Percentiles rank a stretch among this genome's conserved stretches.
These are phyloP conservation scores for Puccinia horiana DNA, from an alignment of 1,284 basidiomycete species.

Conservation along the genomic window DNA sequence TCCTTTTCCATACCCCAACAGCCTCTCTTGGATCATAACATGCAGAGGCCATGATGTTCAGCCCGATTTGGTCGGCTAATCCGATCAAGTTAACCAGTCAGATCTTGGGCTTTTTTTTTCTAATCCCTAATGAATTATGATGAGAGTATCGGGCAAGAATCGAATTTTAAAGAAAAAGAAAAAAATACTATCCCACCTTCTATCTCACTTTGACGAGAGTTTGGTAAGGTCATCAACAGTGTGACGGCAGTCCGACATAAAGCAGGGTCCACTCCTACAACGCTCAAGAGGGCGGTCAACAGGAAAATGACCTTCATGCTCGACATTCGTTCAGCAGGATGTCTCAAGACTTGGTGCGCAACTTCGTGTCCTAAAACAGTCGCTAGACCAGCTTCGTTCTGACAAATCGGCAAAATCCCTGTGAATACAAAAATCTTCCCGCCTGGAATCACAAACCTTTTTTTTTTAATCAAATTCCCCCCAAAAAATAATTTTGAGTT, in stretches of 20 bases:
- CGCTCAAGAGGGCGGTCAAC: slow-evolving; percentile 49
- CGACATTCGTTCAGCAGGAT: slow-evolving; percentile 57
- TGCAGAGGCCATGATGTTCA: slow-evolving; percentile 55
- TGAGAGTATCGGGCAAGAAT: neutral
- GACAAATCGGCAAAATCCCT: slow-evolving; percentile 49
- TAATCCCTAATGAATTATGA: too few relatives aligned
- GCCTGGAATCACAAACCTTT: slow-evolving; percentile 54
- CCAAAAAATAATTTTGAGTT: too few relatives aligned
- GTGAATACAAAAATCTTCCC: slow-evolving; percentile 56
- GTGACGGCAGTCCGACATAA: slow-evolving; percentile 52
- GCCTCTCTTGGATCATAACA: slow-evolving; percentile 53
- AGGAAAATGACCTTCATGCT: slow-evolving; percentile 54
- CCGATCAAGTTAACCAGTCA: neutral
- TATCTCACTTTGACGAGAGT: slow-evolving; percentile 55
- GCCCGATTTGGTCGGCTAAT: slow-evolving; percentile 51
- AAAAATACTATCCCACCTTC: slow-evolving; percentile 52
- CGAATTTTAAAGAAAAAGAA: slow-evolving; percentile 29
- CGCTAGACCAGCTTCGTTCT: slow-evolving; percentile 56
- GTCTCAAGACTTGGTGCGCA: slow-evolving; percentile 57
- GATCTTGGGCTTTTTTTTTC: too few relatives aligned
- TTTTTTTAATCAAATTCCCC: neutral
- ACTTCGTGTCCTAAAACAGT: slow-evolving; percentile 57
- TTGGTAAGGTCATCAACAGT: slow-evolving; percentile 56
- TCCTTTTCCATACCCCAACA: slow-evolving; percentile 46
- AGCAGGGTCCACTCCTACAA: slow-evolving; percentile 48